These are phyloP conservation scores for Colletotrichum siamense DNA, from an alignment of 2,329 filamentous ascomycete genomes.

Conservation along the genomic window DNA sequence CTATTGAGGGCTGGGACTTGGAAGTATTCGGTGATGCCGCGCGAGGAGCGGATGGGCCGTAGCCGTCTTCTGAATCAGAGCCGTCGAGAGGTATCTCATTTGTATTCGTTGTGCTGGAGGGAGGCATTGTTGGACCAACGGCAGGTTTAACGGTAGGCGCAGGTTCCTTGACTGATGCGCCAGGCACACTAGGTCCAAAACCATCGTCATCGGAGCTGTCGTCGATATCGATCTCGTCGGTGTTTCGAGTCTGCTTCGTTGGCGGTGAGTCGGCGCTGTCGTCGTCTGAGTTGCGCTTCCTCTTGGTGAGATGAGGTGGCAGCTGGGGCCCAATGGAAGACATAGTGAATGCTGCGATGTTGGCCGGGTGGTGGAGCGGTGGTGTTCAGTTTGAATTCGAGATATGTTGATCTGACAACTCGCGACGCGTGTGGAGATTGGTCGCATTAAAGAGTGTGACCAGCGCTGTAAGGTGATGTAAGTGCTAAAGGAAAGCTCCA, in stretches of 20 bases:
- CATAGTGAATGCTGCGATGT: conserved; percentile 50
- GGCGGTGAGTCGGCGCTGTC: conserved; percentile 45
- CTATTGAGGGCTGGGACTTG: conserved; percentile 25
- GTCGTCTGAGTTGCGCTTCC: conserved; percentile 59
- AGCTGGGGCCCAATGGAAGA: conserved; percentile 73
- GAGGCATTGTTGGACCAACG: conserved; percentile 30
- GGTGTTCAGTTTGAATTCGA: neutral
- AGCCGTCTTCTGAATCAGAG: conserved; percentile 38
- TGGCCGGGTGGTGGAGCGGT: neutral
- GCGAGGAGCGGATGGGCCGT: conserved; percentile 27
- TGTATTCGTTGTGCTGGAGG: conserved; percentile 32
- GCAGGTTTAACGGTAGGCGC: conserved; percentile 18
- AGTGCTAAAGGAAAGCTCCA: neutral
- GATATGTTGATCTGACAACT: neutral
- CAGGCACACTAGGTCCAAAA: conserved; percentile 43
- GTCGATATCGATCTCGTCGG: conserved; percentile 53
- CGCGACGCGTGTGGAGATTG: neutral
- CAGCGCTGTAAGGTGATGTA: neutral
- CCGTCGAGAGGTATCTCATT: conserved; percentile 47
- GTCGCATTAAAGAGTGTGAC: neutral
- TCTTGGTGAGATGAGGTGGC: conserved; percentile 70
- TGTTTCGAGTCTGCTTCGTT: conserved; percentile 57
- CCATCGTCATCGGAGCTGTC: conserved; percentile 46
- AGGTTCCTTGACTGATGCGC: conserved; percentile 3
- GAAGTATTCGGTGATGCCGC: conserved; percentile 22